Evolutionary conservation across 179 eudicot genomes (phyloP), one percentile per base, ranked within the genome.

Genomic region (Pouteria campechiana): DNA sequence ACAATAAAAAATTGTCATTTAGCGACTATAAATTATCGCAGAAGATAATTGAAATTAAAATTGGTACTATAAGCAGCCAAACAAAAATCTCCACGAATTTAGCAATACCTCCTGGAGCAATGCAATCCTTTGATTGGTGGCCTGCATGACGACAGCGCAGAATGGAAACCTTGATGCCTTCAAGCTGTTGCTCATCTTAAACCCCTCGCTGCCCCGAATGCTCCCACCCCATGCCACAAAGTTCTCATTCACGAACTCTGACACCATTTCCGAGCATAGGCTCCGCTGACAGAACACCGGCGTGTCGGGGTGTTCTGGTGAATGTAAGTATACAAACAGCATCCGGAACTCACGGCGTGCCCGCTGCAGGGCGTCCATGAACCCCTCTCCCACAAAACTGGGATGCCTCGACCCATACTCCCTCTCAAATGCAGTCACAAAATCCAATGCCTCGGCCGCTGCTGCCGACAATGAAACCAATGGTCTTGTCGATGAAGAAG

Each of bases 101-200:
- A n/a, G n/a, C n/a, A n/a, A n/a, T 70, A 90, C 98, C 94, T 90
- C 95, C 63, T 76, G 90, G 39, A 86, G 84, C 69, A 90, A 47
- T 6, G 95, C 90, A 46, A 86, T 81, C 64, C 94, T 68, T 50
- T 90, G 90, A 55, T 86, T 86, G 0, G 98, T 86, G 3, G 98
- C 81, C 29, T 94, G 84, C 98, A 90, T 90, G 32, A 82, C 94
- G 22, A 90, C 94, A 32, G 90, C 98, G 55, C 96, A 90, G 28
- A 81, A 90, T 0, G 98, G 98, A 40, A 68, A 90, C 64, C 82
- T 61, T 0, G 96, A 90, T 0, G 96, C 98, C 61, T 90, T 90
- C 73, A 90, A 71, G 60, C 90, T 90, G 41, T 90, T 90, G 65
- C 98, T 90, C 96, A 90, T 90, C 76, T 90, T 86, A 44, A 82